These are phyloP conservation scores for Madurella mycetomatis DNA, from an alignment of 2,329 filamentous ascomycete genomes.

Conservation along the genomic window DNA sequence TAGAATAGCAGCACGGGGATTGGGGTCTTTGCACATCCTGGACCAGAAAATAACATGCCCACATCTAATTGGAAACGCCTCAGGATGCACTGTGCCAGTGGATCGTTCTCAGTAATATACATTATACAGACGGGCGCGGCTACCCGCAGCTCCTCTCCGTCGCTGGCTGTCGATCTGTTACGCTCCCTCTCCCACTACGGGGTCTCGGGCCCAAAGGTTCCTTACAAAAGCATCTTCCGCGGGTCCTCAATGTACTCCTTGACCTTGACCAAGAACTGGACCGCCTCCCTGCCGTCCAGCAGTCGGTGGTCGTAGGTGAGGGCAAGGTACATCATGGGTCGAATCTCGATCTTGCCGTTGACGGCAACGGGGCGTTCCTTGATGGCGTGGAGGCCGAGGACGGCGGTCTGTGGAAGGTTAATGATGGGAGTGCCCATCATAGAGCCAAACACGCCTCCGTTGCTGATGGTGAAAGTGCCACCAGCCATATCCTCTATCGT, in stretches of 20 bases:
- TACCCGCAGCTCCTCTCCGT: not conserved
- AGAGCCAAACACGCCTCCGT: slow-evolving; percentile 94
- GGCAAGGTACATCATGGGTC: slow-evolving; percentile 99
- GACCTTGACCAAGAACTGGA: slow-evolving; percentile 93
- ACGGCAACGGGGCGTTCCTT: slow-evolving; percentile 88
- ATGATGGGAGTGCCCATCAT: slow-evolving; percentile 98
- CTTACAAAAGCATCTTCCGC: slow-evolving; percentile 74
- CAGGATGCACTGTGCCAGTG: slow-evolving; percentile 15
- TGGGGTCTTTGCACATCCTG: not conserved
- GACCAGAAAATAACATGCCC: not conserved
- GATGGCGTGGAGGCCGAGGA: slow-evolving; percentile 90
- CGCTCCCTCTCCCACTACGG: not conserved
- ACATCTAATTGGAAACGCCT: slow-evolving; percentile 14
- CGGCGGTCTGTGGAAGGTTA: slow-evolving; percentile 89
- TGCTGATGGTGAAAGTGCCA: slow-evolving; percentile 96
- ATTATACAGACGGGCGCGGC: slow-evolving; percentile 5
- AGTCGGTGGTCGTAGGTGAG: slow-evolving; percentile 97
- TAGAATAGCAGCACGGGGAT: not conserved
- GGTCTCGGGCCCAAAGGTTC: not conserved
- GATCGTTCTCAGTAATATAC: slow-evolving; percentile 5
- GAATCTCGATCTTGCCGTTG: slow-evolving; percentile 90
- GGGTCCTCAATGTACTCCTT: slow-evolving; percentile 98
- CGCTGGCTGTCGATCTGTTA: not conserved
- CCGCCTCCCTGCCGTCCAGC: slow-evolving; percentile 89
- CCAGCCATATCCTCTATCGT: slow-evolving; percentile 99